Evolutionary conservation across 257 asterid species (phyloP).

Genomic region (Leptodermis oblonga): DNA sequence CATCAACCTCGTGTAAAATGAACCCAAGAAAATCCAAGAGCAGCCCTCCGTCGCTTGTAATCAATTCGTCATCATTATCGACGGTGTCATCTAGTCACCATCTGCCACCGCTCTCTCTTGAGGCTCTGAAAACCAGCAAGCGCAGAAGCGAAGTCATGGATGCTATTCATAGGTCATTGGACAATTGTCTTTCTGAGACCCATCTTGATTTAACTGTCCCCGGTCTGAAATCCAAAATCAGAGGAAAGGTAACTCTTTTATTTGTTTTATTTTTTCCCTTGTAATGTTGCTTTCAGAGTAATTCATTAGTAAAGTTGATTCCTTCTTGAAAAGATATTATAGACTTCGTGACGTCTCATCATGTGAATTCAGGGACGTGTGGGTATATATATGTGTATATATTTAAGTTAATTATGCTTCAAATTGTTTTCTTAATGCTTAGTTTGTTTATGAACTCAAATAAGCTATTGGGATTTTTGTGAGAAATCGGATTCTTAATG

Average conservation of each 20-base stretch:
- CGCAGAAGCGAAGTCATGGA: constrained; percentile 54
- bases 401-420: too few relatives aligned
- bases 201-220: constrained; percentile 68
- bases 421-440: neutral
- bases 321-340: neutral
- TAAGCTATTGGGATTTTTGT: neutral
- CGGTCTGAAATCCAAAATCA: constrained; percentile 60
- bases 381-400: neutral
- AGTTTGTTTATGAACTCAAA: neutral
- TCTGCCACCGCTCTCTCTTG: constrained; percentile 25
- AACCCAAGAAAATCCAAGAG: constrained; percentile 24
- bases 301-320: neutral
- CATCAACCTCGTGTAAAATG: constrained; percentile 18
- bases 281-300: neutral
- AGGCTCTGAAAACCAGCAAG: constrained; percentile 30
- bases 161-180: constrained; percentile 45
- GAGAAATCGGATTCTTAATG: neutral
- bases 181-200: constrained; percentile 76
- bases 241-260: constrained; percentile 66
- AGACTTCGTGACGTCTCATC: neutral
- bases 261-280: neutral
- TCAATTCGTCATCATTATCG: constrained; percentile 34
- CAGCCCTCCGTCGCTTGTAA: constrained; percentile 18
- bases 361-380: neutral
- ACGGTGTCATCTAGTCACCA: constrained; percentile 29